Evolutionary conservation across 371 early-diverging fungal genomes (phyloP), one percentile per base, ranked within the genome.

Genomic region (Mortierella sp.): DNA sequence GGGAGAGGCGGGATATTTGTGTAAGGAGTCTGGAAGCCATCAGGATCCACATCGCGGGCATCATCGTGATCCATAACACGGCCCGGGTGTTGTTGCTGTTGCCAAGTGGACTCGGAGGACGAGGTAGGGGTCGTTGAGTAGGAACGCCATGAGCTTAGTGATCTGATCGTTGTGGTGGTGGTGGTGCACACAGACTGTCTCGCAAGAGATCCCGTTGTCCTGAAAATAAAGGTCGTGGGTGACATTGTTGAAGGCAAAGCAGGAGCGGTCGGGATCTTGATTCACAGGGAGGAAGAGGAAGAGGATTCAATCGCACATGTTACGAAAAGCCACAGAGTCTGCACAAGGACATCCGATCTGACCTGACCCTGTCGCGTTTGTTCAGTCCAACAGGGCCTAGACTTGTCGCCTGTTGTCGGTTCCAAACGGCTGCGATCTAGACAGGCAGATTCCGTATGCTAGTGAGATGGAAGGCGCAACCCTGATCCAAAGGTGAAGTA

Each of bases 1-100:
- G 85, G 82, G 38, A 87, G 80, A 3, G 88, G 89, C 10, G 89
- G 87, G 43, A 88, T 65, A 58, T 86, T 88, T 18, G 88, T 85
- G 54, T 88, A 88, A 2, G 88, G 83, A 23, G 79, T 83, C 21
- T 76, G 70, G 48, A 76, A 76, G 45, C 51, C 65, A 14, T 76
- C 78, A 0, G 65, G 66, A 23, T 76, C 78, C 31, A 76, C 57
- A 58, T 65, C 70, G 9, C 63, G 62, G 30, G 70, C 78, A 21
- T 76, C 78, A 46, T 76, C 78, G 38, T 76, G 78, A 54, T 76
- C 78, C 16, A 54, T 8, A 12, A 59, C 56, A 21, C 67, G 66
- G 2, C 10, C 13, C 4, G 51, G 28, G 16, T 26, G 30, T 26
- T 26, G 6, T 48, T n/a, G n/a, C n/a, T n/a, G n/a, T n/a, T n/a